Percentiles rank a stretch among this genome's conserved stretches.
Evolutionary conservation across 1,139 yeast genomes (phyloP).

Genomic region (Pichia kudriavzevii): DNA sequence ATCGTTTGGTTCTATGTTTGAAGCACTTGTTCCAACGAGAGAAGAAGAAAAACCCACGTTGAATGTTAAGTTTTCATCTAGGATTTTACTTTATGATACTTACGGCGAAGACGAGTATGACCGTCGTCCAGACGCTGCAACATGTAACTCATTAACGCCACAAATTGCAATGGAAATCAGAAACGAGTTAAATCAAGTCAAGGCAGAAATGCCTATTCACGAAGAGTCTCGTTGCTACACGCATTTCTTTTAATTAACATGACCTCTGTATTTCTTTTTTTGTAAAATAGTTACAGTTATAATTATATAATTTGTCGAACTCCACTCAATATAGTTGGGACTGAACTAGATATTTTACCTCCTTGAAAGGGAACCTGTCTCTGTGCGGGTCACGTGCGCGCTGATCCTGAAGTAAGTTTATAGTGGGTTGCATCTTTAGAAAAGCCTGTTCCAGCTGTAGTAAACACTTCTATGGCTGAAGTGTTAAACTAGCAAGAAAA

Average conservation of each 20-base stretch:
- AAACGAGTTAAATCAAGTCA: slow-evolving; percentile 74
- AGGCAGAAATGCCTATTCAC: slow-evolving; percentile 74
- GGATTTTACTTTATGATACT: slow-evolving; percentile 81
- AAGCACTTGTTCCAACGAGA: slow-evolving; percentile 12
- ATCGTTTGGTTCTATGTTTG: slow-evolving; percentile 22
- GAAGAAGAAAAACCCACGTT: slow-evolving; percentile 11
- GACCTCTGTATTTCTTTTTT: too few species aligned
- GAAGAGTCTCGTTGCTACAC: slow-evolving; percentile 71
- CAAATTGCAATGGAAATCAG: slow-evolving; percentile 78
- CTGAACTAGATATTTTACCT: too few species aligned
- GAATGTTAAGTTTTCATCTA: slow-evolving; percentile 72
- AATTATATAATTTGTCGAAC: too few species aligned
- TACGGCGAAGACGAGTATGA: slow-evolving; percentile 82
- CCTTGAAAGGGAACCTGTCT: too few species aligned
- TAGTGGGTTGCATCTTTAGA: too few species aligned
- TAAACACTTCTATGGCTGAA: too few species aligned
- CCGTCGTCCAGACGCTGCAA: slow-evolving; percentile 87
- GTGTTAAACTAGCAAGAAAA: background rate
- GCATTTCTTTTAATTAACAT: slow-evolving; percentile 68
- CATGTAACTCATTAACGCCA: slow-evolving; percentile 90
- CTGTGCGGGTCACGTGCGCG: background rate
- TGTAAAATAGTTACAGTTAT: too few species aligned
- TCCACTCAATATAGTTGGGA: too few species aligned
- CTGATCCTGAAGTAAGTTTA: too few species aligned
- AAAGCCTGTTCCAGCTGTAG: too few species aligned